Base-by-base conservation (phyloP, 768 basidiomycete species). In the Hypsizygus marmoreus region DNA sequence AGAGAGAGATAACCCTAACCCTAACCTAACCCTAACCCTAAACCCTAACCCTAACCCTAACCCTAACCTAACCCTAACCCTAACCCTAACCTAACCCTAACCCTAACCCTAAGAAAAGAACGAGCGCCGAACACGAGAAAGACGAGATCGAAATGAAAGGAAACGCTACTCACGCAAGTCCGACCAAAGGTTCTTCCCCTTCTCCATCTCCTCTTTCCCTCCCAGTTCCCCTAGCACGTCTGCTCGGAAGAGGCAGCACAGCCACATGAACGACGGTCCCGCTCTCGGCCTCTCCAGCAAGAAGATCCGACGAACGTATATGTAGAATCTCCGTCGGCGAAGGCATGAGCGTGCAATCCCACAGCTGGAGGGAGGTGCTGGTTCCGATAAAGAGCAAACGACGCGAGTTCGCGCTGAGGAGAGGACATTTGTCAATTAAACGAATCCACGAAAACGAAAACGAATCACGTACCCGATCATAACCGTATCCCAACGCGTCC, bases 341-440 rank as follows among this genome's bases (percentile, higher is more conserved):
- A 3, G 66, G 76, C 7, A 86, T 60, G 48, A 77, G 70, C 11
- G 76, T 70, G 53, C 78, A 79, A 51, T 85, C 82, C 82, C 83
- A 86, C 14, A 84, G 68, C 56, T 84, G 78, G 30, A 86, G 55
- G 4, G 79, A 76, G 11, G 67, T 63, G 6, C 57, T 49, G 58
- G 80, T 82, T 1, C 70, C 75, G 5, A 81, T 61, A 35, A 59
- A 39, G 8, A 58, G 50, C 20, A 51, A 37, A n/a, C n/a, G n/a
- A n/a, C n/a, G 8, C 54, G 46, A 3, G 23, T 41, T 3, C 20
- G 35, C 11, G 19, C 17, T 23, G 39, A 6, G 20, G 42, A 3
- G 1, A 12, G 20, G 24, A 35, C 33, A 14, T 36, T 11, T 20
- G 40, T 9, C n/a, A 13, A 13, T 3, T 7, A 13, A 14, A 33